A percentile compares a stretch with the other conserved stretches of the same genome.
These are phyloP conservation scores for Nitzschia sp. DNA, from an alignment of 108 stramenopile genomes.

Conservation along the genomic window DNA sequence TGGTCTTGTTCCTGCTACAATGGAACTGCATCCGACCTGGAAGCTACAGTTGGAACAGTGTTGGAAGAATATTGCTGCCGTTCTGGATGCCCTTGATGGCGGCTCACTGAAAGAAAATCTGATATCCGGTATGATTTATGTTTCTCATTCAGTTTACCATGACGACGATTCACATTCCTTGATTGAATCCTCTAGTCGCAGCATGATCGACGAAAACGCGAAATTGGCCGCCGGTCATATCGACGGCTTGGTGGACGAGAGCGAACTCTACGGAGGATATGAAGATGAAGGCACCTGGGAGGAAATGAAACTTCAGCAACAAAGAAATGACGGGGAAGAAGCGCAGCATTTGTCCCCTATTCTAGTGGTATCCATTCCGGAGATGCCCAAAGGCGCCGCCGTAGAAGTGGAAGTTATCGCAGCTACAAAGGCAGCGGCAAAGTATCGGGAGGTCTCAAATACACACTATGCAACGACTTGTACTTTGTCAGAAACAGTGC, in stretches of 20 bases:
- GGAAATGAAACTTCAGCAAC: constrained; percentile 41
- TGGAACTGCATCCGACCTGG: constrained; percentile 74
- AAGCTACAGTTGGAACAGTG: constrained; percentile 69
- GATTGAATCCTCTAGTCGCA: constrained; percentile 42
- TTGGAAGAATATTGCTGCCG: constrained; percentile 83
- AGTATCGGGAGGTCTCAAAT: constrained; percentile 40
- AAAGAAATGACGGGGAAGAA: constrained; percentile 2
- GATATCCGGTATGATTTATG: constrained; percentile 68
- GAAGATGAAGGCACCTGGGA: constrained; percentile 83
- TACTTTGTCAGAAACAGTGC: background rate
- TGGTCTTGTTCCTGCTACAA: constrained; percentile 85
- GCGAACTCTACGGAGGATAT: constrained; percentile 71
- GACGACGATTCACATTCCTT: constrained; percentile 7
- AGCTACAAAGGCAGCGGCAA: constrained; percentile 54
- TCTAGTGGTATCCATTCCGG: constrained; percentile 72
- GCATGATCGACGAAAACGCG: constrained; percentile 56
- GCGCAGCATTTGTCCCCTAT: constrained; percentile 32
- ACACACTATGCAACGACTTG: constrained; percentile 4
- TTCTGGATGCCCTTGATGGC: constrained; percentile 78
- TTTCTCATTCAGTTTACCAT: constrained; percentile 33
- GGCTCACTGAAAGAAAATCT: constrained; percentile 60
- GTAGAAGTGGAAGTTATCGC: constrained; percentile 79
- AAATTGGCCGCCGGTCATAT: constrained; percentile 62
- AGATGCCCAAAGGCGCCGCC: constrained; percentile 80
- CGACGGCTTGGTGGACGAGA: constrained; percentile 53